phyloP scores from a whole-genome alignment of 192 early-diverging fungal genomes.

The Entomortierella chlamydospora region DNA sequence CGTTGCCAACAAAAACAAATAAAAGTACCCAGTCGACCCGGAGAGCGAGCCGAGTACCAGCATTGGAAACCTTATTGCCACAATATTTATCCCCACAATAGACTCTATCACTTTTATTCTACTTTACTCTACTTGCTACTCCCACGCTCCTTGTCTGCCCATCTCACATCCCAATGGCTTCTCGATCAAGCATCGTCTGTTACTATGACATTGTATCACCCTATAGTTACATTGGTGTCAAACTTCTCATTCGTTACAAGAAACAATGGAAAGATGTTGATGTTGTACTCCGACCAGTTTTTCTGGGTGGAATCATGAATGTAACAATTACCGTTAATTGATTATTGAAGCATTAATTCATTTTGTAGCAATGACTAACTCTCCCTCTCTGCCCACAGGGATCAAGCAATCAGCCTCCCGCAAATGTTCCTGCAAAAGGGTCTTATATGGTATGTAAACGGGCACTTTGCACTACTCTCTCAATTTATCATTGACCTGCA shows the following conservation, averaged over 20 bases:
- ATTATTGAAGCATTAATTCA: no score
- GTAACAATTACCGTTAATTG: no score
- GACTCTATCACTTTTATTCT: no score
- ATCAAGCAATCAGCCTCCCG: slow-evolving; percentile 35
- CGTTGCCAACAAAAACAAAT: no score
- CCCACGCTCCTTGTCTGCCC: not conserved
- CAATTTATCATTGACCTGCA: no score
- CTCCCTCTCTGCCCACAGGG: slow-evolving; percentile 27
- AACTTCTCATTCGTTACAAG: slow-evolving; percentile 31
- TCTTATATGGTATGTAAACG: slow-evolving; percentile 35
- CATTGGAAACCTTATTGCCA: no score
- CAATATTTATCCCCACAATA: no score
- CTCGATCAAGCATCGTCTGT: slow-evolving; percentile 25
- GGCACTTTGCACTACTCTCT: no score
- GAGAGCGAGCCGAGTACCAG: no score
- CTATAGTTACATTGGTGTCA: slow-evolving; percentile 41
- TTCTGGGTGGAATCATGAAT: slow-evolving; percentile 22
- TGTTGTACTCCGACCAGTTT: slow-evolving; percentile 24
- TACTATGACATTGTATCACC: slow-evolving; percentile 50
- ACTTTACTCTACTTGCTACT: not conserved
- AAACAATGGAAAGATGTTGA: slow-evolving; percentile 34
- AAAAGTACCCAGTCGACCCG: no score
- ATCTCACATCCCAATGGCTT: slow-evolving; percentile 19
- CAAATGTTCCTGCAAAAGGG: slow-evolving; percentile 30
- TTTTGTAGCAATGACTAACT: no score